These are phyloP conservation scores for Russula emetica DNA, from an alignment of 768 basidiomycete species.

Conservation along the genomic window DNA sequence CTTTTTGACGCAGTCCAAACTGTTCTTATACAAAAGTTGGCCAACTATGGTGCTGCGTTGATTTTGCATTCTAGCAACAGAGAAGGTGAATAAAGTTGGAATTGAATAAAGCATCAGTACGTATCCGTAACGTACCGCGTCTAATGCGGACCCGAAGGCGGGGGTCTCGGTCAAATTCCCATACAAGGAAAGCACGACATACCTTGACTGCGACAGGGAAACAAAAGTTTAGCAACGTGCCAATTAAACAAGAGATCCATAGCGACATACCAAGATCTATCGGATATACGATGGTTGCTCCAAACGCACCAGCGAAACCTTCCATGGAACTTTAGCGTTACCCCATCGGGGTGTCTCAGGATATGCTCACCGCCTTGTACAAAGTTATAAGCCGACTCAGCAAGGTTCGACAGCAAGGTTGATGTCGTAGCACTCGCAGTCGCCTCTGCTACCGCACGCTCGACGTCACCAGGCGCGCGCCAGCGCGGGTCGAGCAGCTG, in stretches of 20 bases:
- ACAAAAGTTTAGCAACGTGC: constrained; percentile 15
- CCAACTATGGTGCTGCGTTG: constrained; percentile 96
- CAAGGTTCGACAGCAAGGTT: constrained; percentile 52
- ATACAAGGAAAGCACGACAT: constrained; percentile 29
- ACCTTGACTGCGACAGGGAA: constrained; percentile 60
- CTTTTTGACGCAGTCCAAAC: constrained; percentile 87
- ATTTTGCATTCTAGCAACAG: constrained; percentile 78
- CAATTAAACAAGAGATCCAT: neutral
- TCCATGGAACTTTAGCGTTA: constrained; percentile 25
- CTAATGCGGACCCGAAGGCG: constrained; percentile 33
- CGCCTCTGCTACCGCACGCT: constrained; percentile 36
- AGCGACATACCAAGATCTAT: constrained; percentile 77
- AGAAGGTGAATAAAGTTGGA: constrained; percentile 7
- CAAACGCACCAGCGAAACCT: constrained; percentile 90
- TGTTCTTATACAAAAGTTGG: constrained; percentile 95
- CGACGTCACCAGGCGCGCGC: constrained; percentile 60
- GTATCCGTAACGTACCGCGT: constrained; percentile 46
- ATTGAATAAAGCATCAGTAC: constrained; percentile 9
- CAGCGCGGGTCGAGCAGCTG: constrained; percentile 89
- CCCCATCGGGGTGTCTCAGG: constrained; percentile 2
- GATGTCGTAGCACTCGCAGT: constrained; percentile 30
- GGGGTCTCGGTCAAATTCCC: constrained; percentile 7
- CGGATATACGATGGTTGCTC: constrained; percentile 97
- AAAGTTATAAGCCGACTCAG: constrained; percentile 82
- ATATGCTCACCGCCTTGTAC: constrained; percentile 64